Evolutionary conservation across 768 basidiomycete genomes (phyloP), one percentile per base, ranked within the genome.

Genomic region (Amanita jacksonii): DNA sequence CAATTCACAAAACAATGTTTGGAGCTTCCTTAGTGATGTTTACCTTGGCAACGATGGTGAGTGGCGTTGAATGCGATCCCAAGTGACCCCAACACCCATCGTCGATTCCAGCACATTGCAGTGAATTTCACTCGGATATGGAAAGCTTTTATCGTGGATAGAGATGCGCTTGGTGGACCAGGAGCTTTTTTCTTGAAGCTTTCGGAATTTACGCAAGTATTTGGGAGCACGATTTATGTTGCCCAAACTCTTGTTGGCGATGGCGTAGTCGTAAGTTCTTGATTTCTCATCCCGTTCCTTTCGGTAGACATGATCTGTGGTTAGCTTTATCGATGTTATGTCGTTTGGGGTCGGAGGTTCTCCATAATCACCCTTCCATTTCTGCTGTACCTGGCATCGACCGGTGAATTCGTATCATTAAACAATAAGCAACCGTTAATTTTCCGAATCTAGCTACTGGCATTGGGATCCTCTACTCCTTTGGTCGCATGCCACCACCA

Each of bases 221-320:
- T 67, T 45, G 63, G 61, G 27, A 66, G 62, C 41, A 54, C 64
- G 8, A 52, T 66, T 25, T 67, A 65, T 47, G 51, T 62, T 18
- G 49, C 54, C 1, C 67, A 67, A 49, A 67, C 65, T 4, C 50
- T 68, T 20, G 52, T 66, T 1, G 67, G 65, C 13, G 67, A 68
- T 45, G 53, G 55, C 15, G 60, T 66, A 19, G 59, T 62, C 47
- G 63, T 65, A 46, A 9, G 60, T 43, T 43, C 13, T 8, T 32
- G 1, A 2, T 22, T 31, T 33, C 13, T 22, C 8, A 12, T 20
- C 34, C 18, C 16, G 24, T 7, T 12, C 36, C 15, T 16, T 8
- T 8, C 6, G n/a, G n/a, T n/a, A n/a, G n/a, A n/a, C n/a, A n/a
- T n/a, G n/a, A n/a, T n/a, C n/a, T n/a, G 16, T 33, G 24, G 10